Evolutionary conservation across 768 basidiomycete species (phyloP).

Genomic region (Kwoniella heveanensis): DNA sequence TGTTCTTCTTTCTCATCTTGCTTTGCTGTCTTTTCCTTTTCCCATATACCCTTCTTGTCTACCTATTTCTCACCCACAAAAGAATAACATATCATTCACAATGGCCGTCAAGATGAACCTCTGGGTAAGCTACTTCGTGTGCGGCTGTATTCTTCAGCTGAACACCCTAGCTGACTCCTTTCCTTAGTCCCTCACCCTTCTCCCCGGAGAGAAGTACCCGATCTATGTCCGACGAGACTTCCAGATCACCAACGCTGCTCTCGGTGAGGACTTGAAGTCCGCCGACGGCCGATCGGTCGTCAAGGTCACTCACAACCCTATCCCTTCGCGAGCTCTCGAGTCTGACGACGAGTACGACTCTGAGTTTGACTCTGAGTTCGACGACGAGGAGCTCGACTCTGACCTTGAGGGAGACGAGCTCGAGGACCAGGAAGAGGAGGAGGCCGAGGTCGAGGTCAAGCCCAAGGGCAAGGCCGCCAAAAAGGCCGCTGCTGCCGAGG

Average conservation of each 20-base stretch:
- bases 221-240: slow-evolving; percentile 69
- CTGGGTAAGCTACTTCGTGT: slow-evolving; percentile 29
- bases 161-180: neutral
- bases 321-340: slow-evolving; percentile 46
- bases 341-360: slow-evolving; percentile 40
- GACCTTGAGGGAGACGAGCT: slow-evolving; percentile 51
- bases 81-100: slow-evolving; percentile 22
- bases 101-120: slow-evolving; percentile 47
- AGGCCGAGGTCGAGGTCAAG: slow-evolving; percentile 63
- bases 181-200: slow-evolving; percentile 48
- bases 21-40: no score
- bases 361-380: slow-evolving; percentile 51
- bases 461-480: slow-evolving; percentile 57
- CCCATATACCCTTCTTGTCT: neutral
- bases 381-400: slow-evolving; percentile 53
- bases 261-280: slow-evolving; percentile 73
- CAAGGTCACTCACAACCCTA: slow-evolving; percentile 56
- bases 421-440: slow-evolving; percentile 49
- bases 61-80: neutral
- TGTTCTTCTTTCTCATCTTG: no score
- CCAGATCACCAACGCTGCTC: slow-evolving; percentile 77
- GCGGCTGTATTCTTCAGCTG: no score
- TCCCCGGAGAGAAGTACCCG: slow-evolving; percentile 59
- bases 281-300: slow-evolving; percentile 57
- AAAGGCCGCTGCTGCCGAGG: slow-evolving; percentile 18